phyloP scores from a whole-genome alignment of 169 alveolate genomes.

The Plasmodium vinckei region DNA sequence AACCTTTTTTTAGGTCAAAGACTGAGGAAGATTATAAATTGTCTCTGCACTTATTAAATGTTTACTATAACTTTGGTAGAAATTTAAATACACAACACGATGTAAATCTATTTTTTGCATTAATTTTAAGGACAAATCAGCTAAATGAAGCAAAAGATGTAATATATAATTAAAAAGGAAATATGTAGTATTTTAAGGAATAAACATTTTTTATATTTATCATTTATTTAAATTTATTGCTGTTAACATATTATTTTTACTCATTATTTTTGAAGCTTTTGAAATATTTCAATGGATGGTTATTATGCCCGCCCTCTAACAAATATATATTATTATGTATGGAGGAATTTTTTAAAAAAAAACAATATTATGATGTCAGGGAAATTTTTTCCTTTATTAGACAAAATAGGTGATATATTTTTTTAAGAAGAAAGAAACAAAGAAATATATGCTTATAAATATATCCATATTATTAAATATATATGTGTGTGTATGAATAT shows the following conservation, averaged over 20 bases:
- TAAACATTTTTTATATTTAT: neutral
- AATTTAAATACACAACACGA: constrained; percentile 75
- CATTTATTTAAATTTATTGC: neutral
- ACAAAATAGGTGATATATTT: constrained; percentile 52
- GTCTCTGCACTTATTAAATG: constrained; percentile 67
- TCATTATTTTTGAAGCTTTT: constrained; percentile 30
- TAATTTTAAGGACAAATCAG: constrained; percentile 64
- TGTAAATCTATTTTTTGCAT: constrained; percentile 73
- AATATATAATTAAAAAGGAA: neutral
- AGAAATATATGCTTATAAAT: neutral
- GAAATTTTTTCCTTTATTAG: constrained; percentile 74
- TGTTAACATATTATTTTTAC: neutral
- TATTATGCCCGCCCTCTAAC: constrained; percentile 75
- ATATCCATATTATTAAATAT: neutral
- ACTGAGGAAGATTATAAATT: constrained; percentile 74
- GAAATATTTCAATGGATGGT: constrained; percentile 76
- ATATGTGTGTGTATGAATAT: neutral
- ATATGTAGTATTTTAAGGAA: neutral
- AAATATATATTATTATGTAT: constrained; percentile 68
- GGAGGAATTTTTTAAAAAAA: constrained; percentile 61
- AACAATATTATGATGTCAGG: constrained; percentile 67
- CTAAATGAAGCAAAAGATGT: constrained; percentile 76
- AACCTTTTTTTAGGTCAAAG: constrained; percentile 31
- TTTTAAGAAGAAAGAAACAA: neutral
- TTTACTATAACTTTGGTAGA: constrained; percentile 75